phyloP scores from a whole-genome alignment of 495 filamentous ascomycete genomes.

The Echria macrotheca region DNA sequence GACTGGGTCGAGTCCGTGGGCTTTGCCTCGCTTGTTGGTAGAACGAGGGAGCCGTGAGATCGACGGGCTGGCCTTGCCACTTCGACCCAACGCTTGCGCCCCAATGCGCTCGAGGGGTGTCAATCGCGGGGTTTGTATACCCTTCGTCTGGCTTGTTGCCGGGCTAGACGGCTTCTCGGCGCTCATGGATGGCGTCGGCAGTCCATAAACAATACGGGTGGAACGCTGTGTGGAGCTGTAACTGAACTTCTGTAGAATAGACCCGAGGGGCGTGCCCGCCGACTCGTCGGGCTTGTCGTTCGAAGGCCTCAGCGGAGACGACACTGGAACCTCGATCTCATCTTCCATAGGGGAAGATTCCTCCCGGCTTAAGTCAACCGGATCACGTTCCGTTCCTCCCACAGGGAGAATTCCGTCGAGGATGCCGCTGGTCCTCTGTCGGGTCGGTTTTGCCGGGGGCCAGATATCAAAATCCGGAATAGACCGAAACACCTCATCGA shows the following conservation, averaged over 20 bases:
- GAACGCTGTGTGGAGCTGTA: slow-evolving; percentile 16
- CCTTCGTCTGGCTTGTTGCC: slow-evolving; percentile 19
- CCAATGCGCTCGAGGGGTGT: slow-evolving; percentile 45
- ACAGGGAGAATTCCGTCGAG: slow-evolving; percentile 5
- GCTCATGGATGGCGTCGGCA: slow-evolving; percentile 30
- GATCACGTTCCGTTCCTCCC: not conserved
- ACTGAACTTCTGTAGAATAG: slow-evolving; percentile 18
- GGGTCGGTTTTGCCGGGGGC: not conserved
- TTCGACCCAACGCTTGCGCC: slow-evolving; percentile 36
- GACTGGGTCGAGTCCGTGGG: slow-evolving; percentile 26
- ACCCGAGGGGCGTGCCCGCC: slow-evolving; percentile 14
- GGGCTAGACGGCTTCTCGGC: slow-evolving; percentile 24
- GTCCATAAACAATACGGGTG: slow-evolving; percentile 24
- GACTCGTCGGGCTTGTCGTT: not conserved
- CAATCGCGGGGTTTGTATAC: slow-evolving; percentile 18
- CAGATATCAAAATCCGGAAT: slow-evolving; percentile 32
- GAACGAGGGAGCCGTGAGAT: slow-evolving; percentile 13
- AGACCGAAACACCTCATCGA: slow-evolving; percentile 39
- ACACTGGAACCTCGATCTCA: slow-evolving; percentile 26
- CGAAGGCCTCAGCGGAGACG: slow-evolving; percentile 11
- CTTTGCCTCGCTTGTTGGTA: slow-evolving; percentile 15
- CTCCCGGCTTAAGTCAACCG: not conserved
- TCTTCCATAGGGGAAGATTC: slow-evolving; percentile 4
- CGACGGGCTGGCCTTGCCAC: slow-evolving; percentile 27
- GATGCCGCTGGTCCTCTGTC: slow-evolving; percentile 1